A percentile compares a stretch with the other conserved stretches of the same genome.
Conservation (phyloP, 2,329 filamentous ascomycete species). For the Penicillium hesseltinei region DNA sequence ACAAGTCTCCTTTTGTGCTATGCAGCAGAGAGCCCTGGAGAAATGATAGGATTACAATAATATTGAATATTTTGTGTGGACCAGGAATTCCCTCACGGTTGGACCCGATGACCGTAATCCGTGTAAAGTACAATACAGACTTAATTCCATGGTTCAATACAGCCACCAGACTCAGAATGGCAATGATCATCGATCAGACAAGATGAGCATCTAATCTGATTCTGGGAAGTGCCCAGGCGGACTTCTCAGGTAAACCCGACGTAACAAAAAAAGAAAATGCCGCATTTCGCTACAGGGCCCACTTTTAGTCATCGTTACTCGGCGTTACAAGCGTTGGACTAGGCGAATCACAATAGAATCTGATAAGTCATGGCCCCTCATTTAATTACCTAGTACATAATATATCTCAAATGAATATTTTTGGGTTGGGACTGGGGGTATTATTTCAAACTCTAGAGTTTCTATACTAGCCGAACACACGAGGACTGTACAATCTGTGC, state of each 20-base stretch:
- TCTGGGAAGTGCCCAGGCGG: slow-evolving; percentile 4
- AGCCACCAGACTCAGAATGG: not conserved
- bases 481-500: not conserved
- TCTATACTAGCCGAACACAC: not conserved
- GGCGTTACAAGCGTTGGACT: not conserved
- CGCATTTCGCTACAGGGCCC: slow-evolving; percentile 4
- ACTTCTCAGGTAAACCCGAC: not conserved
- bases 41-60: not conserved
- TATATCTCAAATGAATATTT: not conserved
- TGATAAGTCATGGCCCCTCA: not conserved
- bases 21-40: not conserved
- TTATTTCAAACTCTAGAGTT: not conserved
- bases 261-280: slow-evolving; percentile 1
- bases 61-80: not conserved
- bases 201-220: slow-evolving; percentile 35
- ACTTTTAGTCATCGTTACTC: slow-evolving; percentile 6
- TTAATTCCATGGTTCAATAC: not conserved
- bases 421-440: not conserved
- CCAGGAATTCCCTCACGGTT: not conserved
- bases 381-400: not conserved
- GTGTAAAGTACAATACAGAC: not conserved
- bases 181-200: slow-evolving; percentile 23
- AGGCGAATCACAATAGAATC: slow-evolving; percentile 1
- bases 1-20: no score
- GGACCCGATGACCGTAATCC: not conserved